phyloP scores from a whole-genome alignment of 2,329 filamentous ascomycete species.

The Trichoderma guizhouense region DNA sequence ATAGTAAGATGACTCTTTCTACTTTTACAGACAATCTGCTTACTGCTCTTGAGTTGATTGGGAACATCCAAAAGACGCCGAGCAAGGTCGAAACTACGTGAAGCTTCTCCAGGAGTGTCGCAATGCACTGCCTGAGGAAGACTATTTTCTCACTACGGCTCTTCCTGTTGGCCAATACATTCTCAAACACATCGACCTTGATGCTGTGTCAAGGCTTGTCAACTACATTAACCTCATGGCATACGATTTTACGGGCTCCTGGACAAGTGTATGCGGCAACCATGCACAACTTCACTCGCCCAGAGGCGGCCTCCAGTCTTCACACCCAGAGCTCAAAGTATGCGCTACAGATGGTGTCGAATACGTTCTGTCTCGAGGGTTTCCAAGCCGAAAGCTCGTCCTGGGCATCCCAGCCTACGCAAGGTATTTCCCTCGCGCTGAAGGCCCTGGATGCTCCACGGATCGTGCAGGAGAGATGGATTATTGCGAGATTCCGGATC shows the following conservation, averaged over 20 bases:
- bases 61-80: constrained; percentile 58
- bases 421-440: constrained; percentile 55
- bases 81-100: constrained; percentile 57
- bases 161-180: constrained; percentile 62
- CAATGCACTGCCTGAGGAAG: constrained; percentile 49
- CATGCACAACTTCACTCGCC: constrained; percentile 59
- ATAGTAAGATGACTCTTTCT: constrained; percentile 43
- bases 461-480: constrained; percentile 53
- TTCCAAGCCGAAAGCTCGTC: constrained; percentile 56
- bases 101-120: constrained; percentile 55
- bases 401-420: constrained; percentile 64
- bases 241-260: constrained; percentile 65
- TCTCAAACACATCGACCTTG: constrained; percentile 57
- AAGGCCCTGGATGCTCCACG: constrained; percentile 51
- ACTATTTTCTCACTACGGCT: constrained; percentile 58
- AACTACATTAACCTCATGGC: constrained; percentile 67
- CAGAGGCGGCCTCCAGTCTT: constrained; percentile 22
- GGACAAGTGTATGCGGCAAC: constrained; percentile 59
- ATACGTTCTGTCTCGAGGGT: constrained; percentile 51
- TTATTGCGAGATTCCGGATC: constrained; percentile 57
- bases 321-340: constrained; percentile 29
- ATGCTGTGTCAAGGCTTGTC: constrained; percentile 47
- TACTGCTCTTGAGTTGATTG: constrained; percentile 54
- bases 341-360: constrained; percentile 56
- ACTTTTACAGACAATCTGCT: not conserved